Evolutionary conservation across 148 eudicot genomes (phyloP).

Genomic region (Spergularia bocconei): DNA sequence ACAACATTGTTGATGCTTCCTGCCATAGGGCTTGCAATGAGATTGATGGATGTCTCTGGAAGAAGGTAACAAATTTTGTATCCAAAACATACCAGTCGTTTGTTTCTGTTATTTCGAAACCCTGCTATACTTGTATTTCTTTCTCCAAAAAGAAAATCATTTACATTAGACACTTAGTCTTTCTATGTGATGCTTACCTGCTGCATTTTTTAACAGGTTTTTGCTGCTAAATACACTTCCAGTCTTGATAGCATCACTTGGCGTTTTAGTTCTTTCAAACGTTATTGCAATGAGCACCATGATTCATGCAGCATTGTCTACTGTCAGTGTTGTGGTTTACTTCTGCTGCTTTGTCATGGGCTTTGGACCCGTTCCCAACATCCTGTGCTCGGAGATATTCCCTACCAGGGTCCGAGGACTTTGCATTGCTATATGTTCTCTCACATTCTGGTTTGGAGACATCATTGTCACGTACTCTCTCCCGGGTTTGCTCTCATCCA

Average conservation of each 20-base stretch:
- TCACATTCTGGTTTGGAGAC: constrained; percentile 77
- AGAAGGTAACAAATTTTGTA: constrained; percentile 52
- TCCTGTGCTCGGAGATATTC: constrained; percentile 79
- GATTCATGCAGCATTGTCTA: constrained; percentile 61
- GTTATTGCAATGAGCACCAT: constrained; percentile 37
- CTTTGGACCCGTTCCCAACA: constrained; percentile 81
- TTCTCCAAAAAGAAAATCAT: background rate
- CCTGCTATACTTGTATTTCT: background rate
- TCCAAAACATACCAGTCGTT: background rate
- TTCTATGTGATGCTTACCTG: background rate
- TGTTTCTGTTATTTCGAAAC: background rate
- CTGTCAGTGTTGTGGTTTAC: constrained; percentile 64
- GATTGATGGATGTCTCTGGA: constrained; percentile 77
- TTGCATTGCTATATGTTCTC: constrained; percentile 88
- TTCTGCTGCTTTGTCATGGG: constrained; percentile 88
- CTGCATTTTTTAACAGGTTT: constrained; percentile 40
- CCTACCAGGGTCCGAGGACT: constrained; percentile 82
- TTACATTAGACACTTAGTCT: background rate
- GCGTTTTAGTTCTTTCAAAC: constrained; percentile 56
- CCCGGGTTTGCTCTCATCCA: constrained; percentile 62
- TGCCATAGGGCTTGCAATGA: constrained; percentile 73
- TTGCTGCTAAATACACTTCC: constrained; percentile 69
- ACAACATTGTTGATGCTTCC: constrained; percentile 90
- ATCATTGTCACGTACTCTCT: constrained; percentile 76
- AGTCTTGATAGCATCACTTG: constrained; percentile 46